phyloP scores from a whole-genome alignment of 2,329 filamentous ascomycete species.

The Parafenestella ontariensis region DNA sequence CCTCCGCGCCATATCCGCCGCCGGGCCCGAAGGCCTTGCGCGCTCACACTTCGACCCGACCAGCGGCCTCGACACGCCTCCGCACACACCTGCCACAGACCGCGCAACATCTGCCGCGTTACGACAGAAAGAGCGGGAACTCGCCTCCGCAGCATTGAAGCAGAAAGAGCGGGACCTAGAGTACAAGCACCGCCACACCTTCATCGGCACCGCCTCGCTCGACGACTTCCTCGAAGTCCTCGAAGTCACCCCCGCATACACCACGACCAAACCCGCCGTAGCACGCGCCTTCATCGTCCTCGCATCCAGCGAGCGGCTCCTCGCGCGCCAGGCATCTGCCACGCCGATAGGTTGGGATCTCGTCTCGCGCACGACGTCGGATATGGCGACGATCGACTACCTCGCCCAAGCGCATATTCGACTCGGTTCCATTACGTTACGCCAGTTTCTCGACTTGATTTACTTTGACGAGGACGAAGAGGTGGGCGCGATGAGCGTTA shows the following conservation, averaged over 20 bases:
- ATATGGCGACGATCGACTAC: constrained; percentile 27
- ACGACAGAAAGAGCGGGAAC: constrained; percentile 28
- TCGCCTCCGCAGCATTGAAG: background rate
- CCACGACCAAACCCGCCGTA: constrained; percentile 26
- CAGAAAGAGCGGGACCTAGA: constrained; percentile 36
- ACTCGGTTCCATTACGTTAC: constrained; percentile 36
- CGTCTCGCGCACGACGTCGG: constrained; percentile 30
- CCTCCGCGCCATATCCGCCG: constrained; percentile 17
- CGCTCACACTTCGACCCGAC: constrained; percentile 11
- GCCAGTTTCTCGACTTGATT: constrained; percentile 35
- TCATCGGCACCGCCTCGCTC: constrained; percentile 41
- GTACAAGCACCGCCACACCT: constrained; percentile 45
- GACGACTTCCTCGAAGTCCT: constrained; percentile 39
- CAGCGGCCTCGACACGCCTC: constrained; percentile 9
- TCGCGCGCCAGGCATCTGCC: constrained; percentile 32
- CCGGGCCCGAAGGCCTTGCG: constrained; percentile 2
- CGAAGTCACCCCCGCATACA: constrained; percentile 25
- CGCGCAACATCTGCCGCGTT: background rate
- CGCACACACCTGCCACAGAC: constrained; percentile 8
- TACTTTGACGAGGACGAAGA: constrained; percentile 30
- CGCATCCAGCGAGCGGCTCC: constrained; percentile 35
- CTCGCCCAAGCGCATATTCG: constrained; percentile 32
- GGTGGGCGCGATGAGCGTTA: constrained; percentile 24
- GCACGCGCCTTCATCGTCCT: constrained; percentile 34
- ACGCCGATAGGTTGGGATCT: constrained; percentile 35